These are phyloP conservation scores for Aspergillus nidulans DNA, from an alignment of 495 filamentous ascomycete species.

Conservation along the genomic window DNA sequence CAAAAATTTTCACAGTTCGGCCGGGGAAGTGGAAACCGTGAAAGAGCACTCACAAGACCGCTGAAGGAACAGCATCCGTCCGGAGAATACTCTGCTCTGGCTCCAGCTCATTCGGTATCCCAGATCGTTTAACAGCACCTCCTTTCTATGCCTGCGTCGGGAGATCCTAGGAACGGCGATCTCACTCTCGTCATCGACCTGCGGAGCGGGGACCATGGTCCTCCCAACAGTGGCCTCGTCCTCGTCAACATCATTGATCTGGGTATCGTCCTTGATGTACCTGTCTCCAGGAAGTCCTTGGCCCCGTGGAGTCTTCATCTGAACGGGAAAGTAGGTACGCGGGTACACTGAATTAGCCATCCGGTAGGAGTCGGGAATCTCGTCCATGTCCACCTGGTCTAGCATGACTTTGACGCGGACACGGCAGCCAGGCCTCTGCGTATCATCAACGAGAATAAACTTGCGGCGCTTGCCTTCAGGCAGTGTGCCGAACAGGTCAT, in stretches of 20 bases:
- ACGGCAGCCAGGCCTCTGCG: conserved; percentile 61
- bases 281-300: conserved; percentile 57
- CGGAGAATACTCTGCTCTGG: conserved; percentile 82
- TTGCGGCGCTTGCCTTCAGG: conserved; percentile 87
- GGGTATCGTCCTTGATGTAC: conserved; percentile 60
- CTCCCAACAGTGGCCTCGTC: conserved; percentile 48
- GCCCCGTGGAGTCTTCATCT: conserved; percentile 74
- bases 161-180: conserved; percentile 70
- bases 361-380: conserved; percentile 92
- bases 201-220: conserved; percentile 64
- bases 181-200: conserved; percentile 69
- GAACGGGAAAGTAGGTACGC: conserved; percentile 79
- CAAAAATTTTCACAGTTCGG: not conserved
- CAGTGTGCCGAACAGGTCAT: conserved; percentile 75
- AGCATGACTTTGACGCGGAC: conserved; percentile 84
- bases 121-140: conserved; percentile 83
- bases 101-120: conserved; percentile 95
- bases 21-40: not conserved
- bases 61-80: conserved; percentile 83
- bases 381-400: conserved; percentile 82
- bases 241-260: conserved; percentile 54
- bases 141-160: conserved; percentile 62
- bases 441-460: conserved; percentile 93
- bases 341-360: conserved; percentile 84
- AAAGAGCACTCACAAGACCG: conserved; percentile 69